Evolutionary conservation across 768 basidiomycete genomes (phyloP).

Genomic region (Calocybe gangraenosa): DNA sequence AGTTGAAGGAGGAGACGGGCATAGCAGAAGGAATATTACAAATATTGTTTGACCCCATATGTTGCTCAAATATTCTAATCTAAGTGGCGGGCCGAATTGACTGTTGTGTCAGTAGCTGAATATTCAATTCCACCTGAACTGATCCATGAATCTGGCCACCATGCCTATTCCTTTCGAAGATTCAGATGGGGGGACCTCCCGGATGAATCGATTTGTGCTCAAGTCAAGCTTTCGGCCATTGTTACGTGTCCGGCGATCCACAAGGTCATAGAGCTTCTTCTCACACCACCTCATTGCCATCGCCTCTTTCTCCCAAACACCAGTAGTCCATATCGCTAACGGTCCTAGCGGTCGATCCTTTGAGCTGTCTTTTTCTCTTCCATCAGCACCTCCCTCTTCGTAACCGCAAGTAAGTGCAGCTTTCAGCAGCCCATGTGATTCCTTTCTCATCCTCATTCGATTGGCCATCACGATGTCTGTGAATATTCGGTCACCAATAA

Average conservation of each 20-base stretch:
- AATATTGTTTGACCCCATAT: too few relatives aligned
- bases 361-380: slow-evolving; percentile 20
- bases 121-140: slow-evolving; percentile 4
- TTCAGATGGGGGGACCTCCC: slow-evolving; percentile 11
- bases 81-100: too few relatives aligned
- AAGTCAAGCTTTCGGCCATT: slow-evolving; percentile 18
- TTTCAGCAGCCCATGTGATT: slow-evolving; percentile 5
- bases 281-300: slow-evolving; percentile 62
- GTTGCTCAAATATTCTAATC: too few relatives aligned
- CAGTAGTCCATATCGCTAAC: slow-evolving; percentile 66
- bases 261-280: slow-evolving; percentile 40
- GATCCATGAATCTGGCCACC: slow-evolving; percentile 7
- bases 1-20: too few relatives aligned
- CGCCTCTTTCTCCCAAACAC: slow-evolving; percentile 64
- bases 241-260: slow-evolving; percentile 37
- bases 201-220: slow-evolving; percentile 25
- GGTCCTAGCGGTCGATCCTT: slow-evolving; percentile 35
- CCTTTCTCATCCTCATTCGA: slow-evolving; percentile 44
- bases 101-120: too few relatives aligned
- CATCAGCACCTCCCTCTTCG: slow-evolving; percentile 22
- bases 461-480: slow-evolving; percentile 89
- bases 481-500: slow-evolving; percentile 91
- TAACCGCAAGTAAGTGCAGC: slow-evolving; percentile 18
- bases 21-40: too few relatives aligned
- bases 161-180: not conserved